A percentile compares a stretch with the other conserved stretches of the same genome.
These are phyloP conservation scores for Pseudocohnilembus persalinus DNA, from an alignment of 169 alveolate species.

Conservation along the genomic window DNA sequence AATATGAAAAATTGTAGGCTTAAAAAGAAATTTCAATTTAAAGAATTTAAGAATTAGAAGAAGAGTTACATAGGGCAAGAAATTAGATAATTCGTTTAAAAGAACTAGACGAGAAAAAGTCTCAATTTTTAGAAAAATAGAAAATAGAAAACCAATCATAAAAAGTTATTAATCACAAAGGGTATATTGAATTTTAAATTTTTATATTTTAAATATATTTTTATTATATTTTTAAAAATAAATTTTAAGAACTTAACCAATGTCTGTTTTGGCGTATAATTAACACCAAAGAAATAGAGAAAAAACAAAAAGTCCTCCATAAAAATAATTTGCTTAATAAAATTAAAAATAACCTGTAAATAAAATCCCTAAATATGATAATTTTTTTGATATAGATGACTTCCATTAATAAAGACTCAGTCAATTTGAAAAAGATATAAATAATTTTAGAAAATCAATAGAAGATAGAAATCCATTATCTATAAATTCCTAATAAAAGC, in stretches of 20 bases:
- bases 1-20: background rate
- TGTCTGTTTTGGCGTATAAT: background rate
- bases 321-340: background rate
- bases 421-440: background rate
- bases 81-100: no score
- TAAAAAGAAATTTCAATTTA: background rate
- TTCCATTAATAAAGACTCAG: background rate
- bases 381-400: background rate
- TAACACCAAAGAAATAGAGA: background rate
- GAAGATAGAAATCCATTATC: background rate
- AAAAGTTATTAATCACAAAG: background rate
- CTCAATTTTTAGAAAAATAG: background rate
- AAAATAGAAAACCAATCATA: background rate
- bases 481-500: background rate
- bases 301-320: background rate
- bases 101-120: background rate
- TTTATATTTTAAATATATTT: no score
- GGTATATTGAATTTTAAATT: no score
- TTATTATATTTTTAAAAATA: no score
- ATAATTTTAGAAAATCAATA: no score
- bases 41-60: background rate
- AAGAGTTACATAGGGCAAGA: background rate
- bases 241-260: background rate
- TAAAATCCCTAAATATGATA: background rate
- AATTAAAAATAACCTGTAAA: background rate